Evolutionary conservation across 2,329 filamentous ascomycete species (phyloP).

Genomic region (Penicillium sp.): DNA sequence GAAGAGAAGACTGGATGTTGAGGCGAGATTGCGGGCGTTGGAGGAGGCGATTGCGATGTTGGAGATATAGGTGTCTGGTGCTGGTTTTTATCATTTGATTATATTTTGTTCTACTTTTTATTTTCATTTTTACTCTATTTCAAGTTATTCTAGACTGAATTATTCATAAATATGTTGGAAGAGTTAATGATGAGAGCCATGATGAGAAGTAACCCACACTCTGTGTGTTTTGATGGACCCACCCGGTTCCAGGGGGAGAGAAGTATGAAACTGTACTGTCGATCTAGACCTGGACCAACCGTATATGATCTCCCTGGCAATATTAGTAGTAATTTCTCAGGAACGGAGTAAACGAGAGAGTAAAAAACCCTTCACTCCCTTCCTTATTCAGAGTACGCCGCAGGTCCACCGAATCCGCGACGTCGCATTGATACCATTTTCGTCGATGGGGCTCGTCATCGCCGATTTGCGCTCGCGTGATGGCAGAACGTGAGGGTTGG

Average conservation of each 20-base stretch:
- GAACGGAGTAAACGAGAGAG: background rate
- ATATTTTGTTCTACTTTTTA: background rate
- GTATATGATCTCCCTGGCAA: background rate
- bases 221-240: background rate
- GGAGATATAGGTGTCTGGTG: constrained; percentile 2
- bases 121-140: no score
- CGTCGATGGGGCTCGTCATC: background rate
- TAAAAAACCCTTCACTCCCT: background rate
- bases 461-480: background rate
- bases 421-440: constrained; percentile 5
- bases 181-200: no score
- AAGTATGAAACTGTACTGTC: background rate
- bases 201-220: no score
- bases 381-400: no score
- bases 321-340: background rate
- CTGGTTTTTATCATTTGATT: background rate
- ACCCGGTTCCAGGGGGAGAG: background rate
- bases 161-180: no score
- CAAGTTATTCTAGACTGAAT: no score
- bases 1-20: constrained; percentile 5
- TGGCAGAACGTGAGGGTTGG: background rate
- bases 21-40: constrained; percentile 4
- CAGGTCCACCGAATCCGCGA: background rate
- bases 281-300: background rate
- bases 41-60: constrained; percentile 14